phyloP scores from a whole-genome alignment of 2,329 filamentous ascomycete species.

The Talaromyces amestolkiae region DNA sequence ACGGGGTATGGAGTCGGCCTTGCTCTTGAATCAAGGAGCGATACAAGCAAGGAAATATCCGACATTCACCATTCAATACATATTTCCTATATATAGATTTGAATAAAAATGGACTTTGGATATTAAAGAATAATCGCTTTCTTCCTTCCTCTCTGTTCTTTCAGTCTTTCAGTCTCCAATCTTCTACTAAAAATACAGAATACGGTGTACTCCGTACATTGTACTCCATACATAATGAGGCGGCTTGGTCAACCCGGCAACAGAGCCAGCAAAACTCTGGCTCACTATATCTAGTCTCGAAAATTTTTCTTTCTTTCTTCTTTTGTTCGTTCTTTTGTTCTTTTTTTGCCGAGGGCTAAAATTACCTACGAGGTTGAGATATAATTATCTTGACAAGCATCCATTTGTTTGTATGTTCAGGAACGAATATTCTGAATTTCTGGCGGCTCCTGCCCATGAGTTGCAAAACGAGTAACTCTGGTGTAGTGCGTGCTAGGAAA shows the following conservation, averaged over 20 bases:
- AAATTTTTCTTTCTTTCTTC: slow-evolving; percentile 12
- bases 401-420: neutral
- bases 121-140: neutral
- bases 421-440: neutral
- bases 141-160: neutral
- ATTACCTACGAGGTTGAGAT: neutral
- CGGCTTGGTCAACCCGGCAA: slow-evolving; percentile 17
- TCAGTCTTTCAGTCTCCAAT: neutral
- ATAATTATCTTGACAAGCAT: neutral
- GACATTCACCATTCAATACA: neutral
- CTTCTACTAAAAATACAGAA: neutral
- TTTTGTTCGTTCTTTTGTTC: neutral
- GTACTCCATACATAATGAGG: slow-evolving; percentile 8
- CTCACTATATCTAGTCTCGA: neutral
- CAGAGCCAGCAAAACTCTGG: slow-evolving; percentile 12
- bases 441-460: neutral
- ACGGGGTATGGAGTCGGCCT: neutral
- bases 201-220: slow-evolving; percentile 4
- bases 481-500: neutral
- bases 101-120: neutral
- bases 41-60: slow-evolving; percentile 8
- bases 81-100: slow-evolving; percentile 7
- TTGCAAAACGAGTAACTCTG: no score
- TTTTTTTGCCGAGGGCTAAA: neutral
- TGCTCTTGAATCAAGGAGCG: slow-evolving; percentile 6